These are phyloP conservation scores for Fonsecaea erecta DNA, from an alignment of 2,329 filamentous ascomycete species.

Conservation along the genomic window DNA sequence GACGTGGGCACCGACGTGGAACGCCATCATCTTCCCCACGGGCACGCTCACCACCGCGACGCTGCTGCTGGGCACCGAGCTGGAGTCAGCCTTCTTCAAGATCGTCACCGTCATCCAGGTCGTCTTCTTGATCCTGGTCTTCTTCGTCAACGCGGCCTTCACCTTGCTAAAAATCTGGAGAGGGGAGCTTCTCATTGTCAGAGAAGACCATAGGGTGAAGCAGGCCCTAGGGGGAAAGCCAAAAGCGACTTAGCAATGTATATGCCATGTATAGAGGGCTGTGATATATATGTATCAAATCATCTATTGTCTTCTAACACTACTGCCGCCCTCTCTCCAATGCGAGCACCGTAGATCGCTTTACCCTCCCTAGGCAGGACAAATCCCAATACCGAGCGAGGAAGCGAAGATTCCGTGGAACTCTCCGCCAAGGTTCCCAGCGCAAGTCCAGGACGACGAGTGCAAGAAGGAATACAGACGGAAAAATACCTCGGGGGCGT, in stretches of 20 bases:
- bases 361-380: too few relatives aligned
- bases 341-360: too few relatives aligned
- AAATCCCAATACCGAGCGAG: neutral
- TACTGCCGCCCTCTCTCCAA: too few relatives aligned
- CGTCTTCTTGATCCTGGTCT: conserved; percentile 44
- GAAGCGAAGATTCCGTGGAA: neutral
- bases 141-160: conserved; percentile 41
- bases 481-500: neutral
- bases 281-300: neutral
- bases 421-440: neutral
- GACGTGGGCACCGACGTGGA: conserved; percentile 32
- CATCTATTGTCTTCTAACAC: neutral
- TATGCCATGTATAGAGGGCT: neutral
- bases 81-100: conserved; percentile 47
- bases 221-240: conserved; percentile 9
- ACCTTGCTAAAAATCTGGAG: conserved; percentile 42
- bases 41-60: conserved; percentile 31
- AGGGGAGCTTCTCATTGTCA: conserved; percentile 40
- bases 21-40: conserved; percentile 34
- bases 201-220: conserved; percentile 27
- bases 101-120: conserved; percentile 47
- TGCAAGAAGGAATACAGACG: too few relatives aligned
- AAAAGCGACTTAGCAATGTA: conserved; percentile 12
- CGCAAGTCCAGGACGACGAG: too few relatives aligned
- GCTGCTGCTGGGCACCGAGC: conserved; percentile 45